These are phyloP conservation scores for Hypoxylon sp. DNA, from an alignment of 2,329 filamentous ascomycete genomes.

Conservation along the genomic window DNA sequence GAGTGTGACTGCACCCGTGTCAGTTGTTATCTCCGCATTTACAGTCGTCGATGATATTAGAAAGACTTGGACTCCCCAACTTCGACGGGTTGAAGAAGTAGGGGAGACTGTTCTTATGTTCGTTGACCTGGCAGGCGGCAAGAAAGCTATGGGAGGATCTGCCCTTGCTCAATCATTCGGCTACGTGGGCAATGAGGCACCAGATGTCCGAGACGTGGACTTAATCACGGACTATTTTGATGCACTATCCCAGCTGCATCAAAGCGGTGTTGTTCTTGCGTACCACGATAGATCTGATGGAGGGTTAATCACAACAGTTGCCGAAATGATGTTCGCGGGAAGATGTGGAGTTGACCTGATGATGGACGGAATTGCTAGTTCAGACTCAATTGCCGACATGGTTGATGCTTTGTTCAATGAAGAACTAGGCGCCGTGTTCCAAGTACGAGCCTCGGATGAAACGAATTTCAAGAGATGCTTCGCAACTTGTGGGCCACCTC, in stretches of 20 bases:
- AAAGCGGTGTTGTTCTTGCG: constrained; percentile 77
- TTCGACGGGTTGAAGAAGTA: constrained; percentile 86
- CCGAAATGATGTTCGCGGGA: constrained; percentile 98
- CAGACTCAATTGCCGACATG: constrained; percentile 73
- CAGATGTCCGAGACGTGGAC: constrained; percentile 88
- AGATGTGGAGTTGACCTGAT: constrained; percentile 89
- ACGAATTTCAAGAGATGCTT: constrained; percentile 90
- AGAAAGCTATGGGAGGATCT: constrained; percentile 88
- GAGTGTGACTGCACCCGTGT: constrained; percentile 93
- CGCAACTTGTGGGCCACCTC: constrained; percentile 87
- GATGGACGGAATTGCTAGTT: constrained; percentile 79
- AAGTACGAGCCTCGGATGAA: constrained; percentile 88
- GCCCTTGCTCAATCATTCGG: constrained; percentile 91
- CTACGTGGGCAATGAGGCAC: constrained; percentile 85
- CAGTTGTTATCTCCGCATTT: constrained; percentile 91
- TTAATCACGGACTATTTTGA: constrained; percentile 92
- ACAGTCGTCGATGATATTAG: constrained; percentile 84
- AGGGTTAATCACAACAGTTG: constrained; percentile 89
- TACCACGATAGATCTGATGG: constrained; percentile 97
- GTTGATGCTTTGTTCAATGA: constrained; percentile 94
- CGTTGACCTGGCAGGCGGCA: constrained; percentile 87
- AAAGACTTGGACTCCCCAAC: constrained; percentile 93
- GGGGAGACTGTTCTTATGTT: constrained; percentile 91
- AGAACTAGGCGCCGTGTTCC: constrained; percentile 97
- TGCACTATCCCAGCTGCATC: constrained; percentile 77